A percentile compares a stretch with the other conserved stretches of the same genome.
phyloP scores from a whole-genome alignment of 208 protist species.

The Trypanosomatidae sp. region DNA sequence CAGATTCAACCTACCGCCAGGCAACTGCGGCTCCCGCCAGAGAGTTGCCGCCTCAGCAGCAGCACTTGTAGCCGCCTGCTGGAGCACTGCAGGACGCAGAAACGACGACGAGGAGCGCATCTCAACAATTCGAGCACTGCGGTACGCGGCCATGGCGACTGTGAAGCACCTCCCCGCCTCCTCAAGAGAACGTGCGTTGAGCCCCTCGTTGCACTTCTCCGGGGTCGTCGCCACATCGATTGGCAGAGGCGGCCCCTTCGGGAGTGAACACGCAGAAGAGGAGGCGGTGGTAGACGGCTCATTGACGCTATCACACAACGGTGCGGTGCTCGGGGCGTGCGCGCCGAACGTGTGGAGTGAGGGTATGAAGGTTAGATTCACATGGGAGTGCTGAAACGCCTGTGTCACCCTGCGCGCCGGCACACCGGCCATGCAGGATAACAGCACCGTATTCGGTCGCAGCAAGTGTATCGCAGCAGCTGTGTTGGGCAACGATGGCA shows the following conservation, averaged over 20 bases:
- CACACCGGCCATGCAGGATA: slow-evolving; percentile 62
- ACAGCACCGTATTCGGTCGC: slow-evolving; percentile 45
- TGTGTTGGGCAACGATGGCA: neutral
- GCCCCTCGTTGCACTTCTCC: neutral
- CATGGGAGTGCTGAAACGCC: slow-evolving; percentile 44
- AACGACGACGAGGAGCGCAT: slow-evolving; percentile 23
- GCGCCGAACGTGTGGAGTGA: slow-evolving; percentile 2
- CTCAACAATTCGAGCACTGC: slow-evolving; percentile 4
- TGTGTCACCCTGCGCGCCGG: slow-evolving; percentile 48
- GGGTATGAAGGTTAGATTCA: neutral
- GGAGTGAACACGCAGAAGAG: neutral
- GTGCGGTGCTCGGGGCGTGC: neutral
- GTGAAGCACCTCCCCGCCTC: slow-evolving; percentile 5
- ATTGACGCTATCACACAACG: neutral
- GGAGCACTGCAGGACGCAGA: slow-evolving; percentile 21
- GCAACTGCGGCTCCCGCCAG: neutral
- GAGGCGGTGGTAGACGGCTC: neutral
- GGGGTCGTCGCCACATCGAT: neutral
- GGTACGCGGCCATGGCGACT: slow-evolving; percentile 8
- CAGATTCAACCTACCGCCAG: neutral
- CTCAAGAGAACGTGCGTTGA: slow-evolving; percentile 2
- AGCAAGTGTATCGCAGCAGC: slow-evolving; percentile 1
- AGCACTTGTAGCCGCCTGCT: slow-evolving; percentile 9
- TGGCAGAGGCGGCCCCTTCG: neutral
- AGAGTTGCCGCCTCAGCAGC: neutral